Percentiles rank a stretch among this genome's conserved stretches.
These are phyloP conservation scores for Lactarius quietus DNA, from an alignment of 768 basidiomycete genomes.

Conservation along the genomic window DNA sequence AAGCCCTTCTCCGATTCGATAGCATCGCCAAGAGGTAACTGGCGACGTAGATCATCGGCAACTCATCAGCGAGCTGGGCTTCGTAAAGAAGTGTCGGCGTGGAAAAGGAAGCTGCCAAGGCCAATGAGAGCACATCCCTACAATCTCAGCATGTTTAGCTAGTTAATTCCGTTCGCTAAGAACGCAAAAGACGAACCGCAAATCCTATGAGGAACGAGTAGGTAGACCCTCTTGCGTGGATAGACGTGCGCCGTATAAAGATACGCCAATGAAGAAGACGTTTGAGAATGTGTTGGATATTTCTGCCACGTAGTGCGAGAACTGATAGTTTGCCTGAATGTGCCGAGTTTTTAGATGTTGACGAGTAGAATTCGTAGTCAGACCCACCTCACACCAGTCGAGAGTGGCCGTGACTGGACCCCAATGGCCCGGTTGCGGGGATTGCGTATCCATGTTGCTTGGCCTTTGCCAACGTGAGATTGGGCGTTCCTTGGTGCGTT, in stretches of 20 bases:
- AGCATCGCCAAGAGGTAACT: conserved; percentile 58
- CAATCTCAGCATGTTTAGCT: neutral
- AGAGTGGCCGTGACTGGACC: conserved; percentile 66
- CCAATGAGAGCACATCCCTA: conserved; percentile 69
- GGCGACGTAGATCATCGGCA: conserved; percentile 77
- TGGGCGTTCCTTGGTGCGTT: too few relatives aligned
- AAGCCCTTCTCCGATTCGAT: conserved; percentile 55
- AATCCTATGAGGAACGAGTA: conserved; percentile 35
- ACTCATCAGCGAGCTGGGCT: conserved; percentile 77
- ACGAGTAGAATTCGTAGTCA: neutral
- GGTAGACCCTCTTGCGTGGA: conserved; percentile 34
- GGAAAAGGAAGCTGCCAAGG: conserved; percentile 75
- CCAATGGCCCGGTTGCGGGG: conserved; percentile 34
- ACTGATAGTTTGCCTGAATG: conserved; percentile 68
- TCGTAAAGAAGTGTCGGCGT: conserved; percentile 71
- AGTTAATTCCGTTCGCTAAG: neutral
- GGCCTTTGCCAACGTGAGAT: neutral
- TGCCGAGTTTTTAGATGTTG: neutral
- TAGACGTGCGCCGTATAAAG: conserved; percentile 45
- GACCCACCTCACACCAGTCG: conserved; percentile 67
- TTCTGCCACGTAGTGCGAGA: conserved; percentile 74
- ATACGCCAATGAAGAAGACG: conserved; percentile 51
- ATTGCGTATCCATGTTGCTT: neutral
- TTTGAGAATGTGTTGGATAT: conserved; percentile 68
- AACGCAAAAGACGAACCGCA: conserved; percentile 28